These are phyloP conservation scores for Calocybe indica DNA, from an alignment of 768 basidiomycete species.

Conservation along the genomic window DNA sequence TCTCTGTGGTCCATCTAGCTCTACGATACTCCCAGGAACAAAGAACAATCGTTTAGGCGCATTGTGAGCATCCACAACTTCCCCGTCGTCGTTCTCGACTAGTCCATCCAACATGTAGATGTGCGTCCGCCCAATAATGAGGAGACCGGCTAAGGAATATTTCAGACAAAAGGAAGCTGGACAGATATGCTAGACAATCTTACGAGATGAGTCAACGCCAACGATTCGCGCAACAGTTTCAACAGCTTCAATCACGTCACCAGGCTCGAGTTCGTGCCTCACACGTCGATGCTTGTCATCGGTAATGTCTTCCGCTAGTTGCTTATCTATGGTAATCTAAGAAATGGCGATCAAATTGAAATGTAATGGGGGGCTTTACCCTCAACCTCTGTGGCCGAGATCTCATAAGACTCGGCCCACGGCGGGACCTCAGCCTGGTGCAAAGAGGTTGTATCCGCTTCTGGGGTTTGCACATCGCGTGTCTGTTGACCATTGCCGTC, in stretches of 20 bases:
- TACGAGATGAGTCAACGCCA: constrained; percentile 90
- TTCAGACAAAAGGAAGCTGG: neutral
- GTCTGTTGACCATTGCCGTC: constrained; percentile 37
- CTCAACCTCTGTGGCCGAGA: constrained; percentile 55
- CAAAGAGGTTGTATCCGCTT: constrained; percentile 42
- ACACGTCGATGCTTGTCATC: constrained; percentile 89
- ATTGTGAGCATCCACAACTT: constrained; percentile 83
- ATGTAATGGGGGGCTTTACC: constrained; percentile 28
- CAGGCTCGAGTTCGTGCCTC: constrained; percentile 80
- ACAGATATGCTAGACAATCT: neutral
- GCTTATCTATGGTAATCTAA: constrained; percentile 33
- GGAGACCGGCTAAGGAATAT: constrained; percentile 60
- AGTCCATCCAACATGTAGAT: constrained; percentile 90
- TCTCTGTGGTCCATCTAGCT: constrained; percentile 71
- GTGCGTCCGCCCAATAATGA: constrained; percentile 82
- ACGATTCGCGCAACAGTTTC: constrained; percentile 82
- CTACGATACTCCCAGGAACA: constrained; percentile 79
- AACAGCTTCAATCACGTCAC: constrained; percentile 85
- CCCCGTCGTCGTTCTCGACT: constrained; percentile 80
- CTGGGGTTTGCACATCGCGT: constrained; percentile 45
- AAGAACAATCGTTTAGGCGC: constrained; percentile 78
- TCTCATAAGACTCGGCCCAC: constrained; percentile 70
- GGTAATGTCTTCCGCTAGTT: constrained; percentile 68
- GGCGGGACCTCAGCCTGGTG: constrained; percentile 59
- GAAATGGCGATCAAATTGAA: neutral